A percentile compares a stretch with the other conserved stretches of the same genome.
Evolutionary conservation across 306 rosid genomes (phyloP).

Genomic region (Castanospermum australe): DNA sequence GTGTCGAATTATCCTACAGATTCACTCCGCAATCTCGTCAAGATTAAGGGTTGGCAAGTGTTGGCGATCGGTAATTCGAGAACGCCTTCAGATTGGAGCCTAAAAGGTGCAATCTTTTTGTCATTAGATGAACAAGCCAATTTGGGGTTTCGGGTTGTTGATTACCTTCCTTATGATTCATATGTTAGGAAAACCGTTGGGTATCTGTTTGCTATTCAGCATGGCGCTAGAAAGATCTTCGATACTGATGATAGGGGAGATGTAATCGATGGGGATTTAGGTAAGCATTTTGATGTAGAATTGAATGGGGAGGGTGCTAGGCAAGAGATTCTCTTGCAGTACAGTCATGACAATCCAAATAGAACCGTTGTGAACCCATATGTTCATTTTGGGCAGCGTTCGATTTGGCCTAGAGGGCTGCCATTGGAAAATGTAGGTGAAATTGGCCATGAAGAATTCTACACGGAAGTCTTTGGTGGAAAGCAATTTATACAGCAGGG

Average conservation of each 20-base stretch:
- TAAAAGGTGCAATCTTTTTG: conserved; percentile 88
- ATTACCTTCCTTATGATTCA: conserved; percentile 83
- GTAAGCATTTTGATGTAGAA: conserved; percentile 89
- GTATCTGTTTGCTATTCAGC: conserved; percentile 91
- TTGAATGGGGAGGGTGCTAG: conserved; percentile 85
- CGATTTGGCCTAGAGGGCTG: conserved; percentile 97
- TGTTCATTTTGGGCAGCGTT: conserved; percentile 94
- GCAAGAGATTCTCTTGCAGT: conserved; percentile 80
- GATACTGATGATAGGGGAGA: conserved; percentile 97
- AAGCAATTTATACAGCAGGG: conserved; percentile 96
- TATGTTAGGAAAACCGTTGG: conserved; percentile 91
- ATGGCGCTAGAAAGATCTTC: conserved; percentile 87
- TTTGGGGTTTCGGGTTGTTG: conserved; percentile 86
- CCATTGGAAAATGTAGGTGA: conserved; percentile 95
- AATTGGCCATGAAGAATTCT: conserved; percentile 80
- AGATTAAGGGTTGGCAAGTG: conserved; percentile 87
- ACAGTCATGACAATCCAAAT: conserved; percentile 84
- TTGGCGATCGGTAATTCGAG: conserved; percentile 73
- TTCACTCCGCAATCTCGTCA: conserved; percentile 63
- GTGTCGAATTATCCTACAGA: conserved; percentile 74
- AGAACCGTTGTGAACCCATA: conserved; percentile 84
- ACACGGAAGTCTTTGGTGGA: conserved; percentile 87
- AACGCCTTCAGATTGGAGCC: conserved; percentile 86
- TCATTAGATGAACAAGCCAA: conserved; percentile 75
- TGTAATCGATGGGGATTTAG: conserved; percentile 81